phyloP scores from a whole-genome alignment of 192 early-diverging fungal genomes.

The Chytriomyces sp. region DNA sequence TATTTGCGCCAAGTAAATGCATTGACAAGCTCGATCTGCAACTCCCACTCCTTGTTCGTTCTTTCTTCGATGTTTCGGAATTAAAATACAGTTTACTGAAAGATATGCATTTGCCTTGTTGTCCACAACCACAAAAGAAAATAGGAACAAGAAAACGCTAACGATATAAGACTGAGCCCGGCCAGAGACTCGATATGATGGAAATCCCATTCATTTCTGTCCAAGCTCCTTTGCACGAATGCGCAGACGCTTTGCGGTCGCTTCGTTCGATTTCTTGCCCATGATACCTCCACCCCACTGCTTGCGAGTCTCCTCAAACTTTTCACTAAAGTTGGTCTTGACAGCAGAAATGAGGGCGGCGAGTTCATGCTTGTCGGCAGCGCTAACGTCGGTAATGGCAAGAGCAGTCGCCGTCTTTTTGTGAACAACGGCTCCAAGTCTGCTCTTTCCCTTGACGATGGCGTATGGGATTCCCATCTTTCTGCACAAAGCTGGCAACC shows the following conservation, averaged over 20 bases:
- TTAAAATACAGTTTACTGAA: too few relatives aligned
- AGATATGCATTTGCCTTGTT: too few relatives aligned
- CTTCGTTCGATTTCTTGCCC: constrained; percentile 46
- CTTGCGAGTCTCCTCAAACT: constrained; percentile 88
- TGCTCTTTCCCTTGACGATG: constrained; percentile 99
- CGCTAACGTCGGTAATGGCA: constrained; percentile 89
- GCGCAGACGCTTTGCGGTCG: constrained; percentile 32
- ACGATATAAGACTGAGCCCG: too few relatives aligned
- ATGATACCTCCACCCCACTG: constrained; percentile 99
- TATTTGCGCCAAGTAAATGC: too few relatives aligned
- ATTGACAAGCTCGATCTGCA: too few relatives aligned
- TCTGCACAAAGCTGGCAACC: constrained; percentile 99
- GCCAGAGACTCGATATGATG: too few relatives aligned
- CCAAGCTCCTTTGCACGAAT: constrained; percentile 24
- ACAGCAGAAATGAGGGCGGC: constrained; percentile 84
- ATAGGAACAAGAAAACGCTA: too few relatives aligned
- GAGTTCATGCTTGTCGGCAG: constrained; percentile 94
- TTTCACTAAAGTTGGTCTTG: constrained; percentile 96
- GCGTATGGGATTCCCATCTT: constrained; percentile 99
- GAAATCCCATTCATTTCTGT: constrained; percentile 29
- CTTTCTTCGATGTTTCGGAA: too few relatives aligned
- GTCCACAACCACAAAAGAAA: too few relatives aligned
- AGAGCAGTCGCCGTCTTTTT: constrained; percentile 99
- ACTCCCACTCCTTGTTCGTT: too few relatives aligned
- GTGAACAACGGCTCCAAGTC: constrained; percentile 98